Conservation (phyloP, 495 filamentous ascomycete species). For the Hypoxylon intermedium region DNA sequence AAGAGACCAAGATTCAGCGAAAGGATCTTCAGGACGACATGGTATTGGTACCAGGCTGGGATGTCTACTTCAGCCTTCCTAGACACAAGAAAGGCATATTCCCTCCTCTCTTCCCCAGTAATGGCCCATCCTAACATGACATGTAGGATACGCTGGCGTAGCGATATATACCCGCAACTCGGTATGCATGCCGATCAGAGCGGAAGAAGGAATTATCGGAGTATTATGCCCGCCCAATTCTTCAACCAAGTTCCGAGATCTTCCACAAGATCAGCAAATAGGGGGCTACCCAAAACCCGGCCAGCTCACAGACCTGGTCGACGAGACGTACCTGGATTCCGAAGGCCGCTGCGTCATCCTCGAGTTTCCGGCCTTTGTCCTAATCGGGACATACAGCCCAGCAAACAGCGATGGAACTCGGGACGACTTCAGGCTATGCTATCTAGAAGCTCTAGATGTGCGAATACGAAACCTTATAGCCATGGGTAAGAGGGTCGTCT, state of each 20-base stretch:
- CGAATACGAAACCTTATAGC: constrained; percentile 84
- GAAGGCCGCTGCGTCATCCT: constrained; percentile 93
- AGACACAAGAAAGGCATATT: constrained; percentile 84
- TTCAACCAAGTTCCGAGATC: constrained; percentile 73
- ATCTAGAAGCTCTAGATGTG: constrained; percentile 78
- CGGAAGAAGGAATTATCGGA: constrained; percentile 92
- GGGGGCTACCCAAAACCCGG: constrained; percentile 82
- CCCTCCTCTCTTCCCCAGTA: neutral
- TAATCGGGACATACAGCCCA: constrained; percentile 89
- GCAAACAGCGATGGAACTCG: constrained; percentile 86
- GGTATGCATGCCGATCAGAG: constrained; percentile 84
- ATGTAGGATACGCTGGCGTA: constrained; percentile 90
- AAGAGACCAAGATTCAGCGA: constrained; percentile 95
- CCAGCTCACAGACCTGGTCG: constrained; percentile 69
- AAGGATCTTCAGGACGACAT: constrained; percentile 95
- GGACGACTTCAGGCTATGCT: constrained; percentile 81
- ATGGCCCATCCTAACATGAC: constrained; percentile 7
- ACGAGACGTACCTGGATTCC: constrained; percentile 78
- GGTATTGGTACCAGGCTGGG: constrained; percentile 95
- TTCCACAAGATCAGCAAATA: constrained; percentile 80
- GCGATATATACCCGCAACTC: constrained; percentile 94
- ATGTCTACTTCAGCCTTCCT: constrained; percentile 93
- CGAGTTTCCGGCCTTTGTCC: constrained; percentile 93
- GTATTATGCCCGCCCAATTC: constrained; percentile 79
- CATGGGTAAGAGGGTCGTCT: constrained; percentile 79